Base-by-base conservation (phyloP, 352 stramenopile species). In the Globisporangium canariense region DNA sequence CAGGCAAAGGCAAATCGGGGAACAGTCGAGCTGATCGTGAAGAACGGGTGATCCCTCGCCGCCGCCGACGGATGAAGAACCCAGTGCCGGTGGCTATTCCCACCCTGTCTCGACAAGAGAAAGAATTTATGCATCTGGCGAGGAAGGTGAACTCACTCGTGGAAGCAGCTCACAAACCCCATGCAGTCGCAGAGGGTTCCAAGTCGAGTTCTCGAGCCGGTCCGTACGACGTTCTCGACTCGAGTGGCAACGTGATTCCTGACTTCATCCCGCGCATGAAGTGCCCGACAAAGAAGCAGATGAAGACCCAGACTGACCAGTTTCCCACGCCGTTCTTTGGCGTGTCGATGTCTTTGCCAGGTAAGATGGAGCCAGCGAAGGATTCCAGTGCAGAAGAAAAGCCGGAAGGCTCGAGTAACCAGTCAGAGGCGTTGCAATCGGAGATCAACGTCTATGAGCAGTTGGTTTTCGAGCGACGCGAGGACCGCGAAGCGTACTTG, bases 81-180 rank as follows among this genome's bases (percentile, higher is more conserved):
- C 34, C 59, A 8, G 81, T 90, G 2, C 74, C 79, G 25, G 32
- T 81, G 16, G 62, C 71, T 13, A 67, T 62, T 9, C 36, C 56
- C 9, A 56, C 59, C 9, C 57, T 77, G 40, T 76, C 69, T 16
- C 49, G 55, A 0, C 66, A 74, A 34, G 79, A 90, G 56, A 71
- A 60, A 32, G 66, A 77, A 7, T 76, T 89, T 25, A 83, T 88
- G 66, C 75, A 74, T 3, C 64, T 86, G 5, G 73, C 82, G 2
- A 79, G 72, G 28, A 87, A 79, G 57, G 60, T 71, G 4, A 91
- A 91, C 41, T 91, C 82, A 32, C 72, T 91, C 34, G 68, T 81
- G 6, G 74, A 69, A 47, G 60, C 40, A 20, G 62, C 63, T 43
- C 47, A 43, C 22, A 54, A 54, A 45, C 38, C 46, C 4, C 52